These are phyloP conservation scores for Fusarium cyanostomum DNA, from an alignment of 2,329 filamentous ascomycete genomes.

Conservation along the genomic window DNA sequence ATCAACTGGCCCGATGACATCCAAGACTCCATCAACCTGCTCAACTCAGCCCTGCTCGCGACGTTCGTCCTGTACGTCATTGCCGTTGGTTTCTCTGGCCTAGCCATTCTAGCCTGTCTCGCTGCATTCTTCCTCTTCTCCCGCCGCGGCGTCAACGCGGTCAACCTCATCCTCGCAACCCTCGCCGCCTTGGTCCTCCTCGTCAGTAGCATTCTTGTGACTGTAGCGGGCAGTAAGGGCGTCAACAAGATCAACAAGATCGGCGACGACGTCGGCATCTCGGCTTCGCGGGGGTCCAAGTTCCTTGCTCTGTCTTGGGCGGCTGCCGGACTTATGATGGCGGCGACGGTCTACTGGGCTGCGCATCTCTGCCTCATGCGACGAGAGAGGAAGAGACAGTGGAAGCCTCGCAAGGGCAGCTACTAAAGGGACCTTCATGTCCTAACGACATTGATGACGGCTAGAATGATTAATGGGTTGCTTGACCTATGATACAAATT, in stretches of 20 bases:
- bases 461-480: conserved; percentile 26
- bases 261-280: conserved; percentile 57
- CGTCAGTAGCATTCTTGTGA: conserved; percentile 56
- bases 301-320: conserved; percentile 60
- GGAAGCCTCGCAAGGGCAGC: conserved; percentile 43
- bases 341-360: conserved; percentile 54
- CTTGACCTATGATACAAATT: conserved; percentile 9
- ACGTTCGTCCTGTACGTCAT: conserved; percentile 61
- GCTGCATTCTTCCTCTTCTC: conserved; percentile 49
- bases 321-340: conserved; percentile 56
- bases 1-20: conserved; percentile 58
- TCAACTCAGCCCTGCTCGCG: conserved; percentile 59
- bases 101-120: conserved; percentile 54
- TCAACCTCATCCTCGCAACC: conserved; percentile 51
- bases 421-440: conserved; percentile 28
- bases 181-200: conserved; percentile 51
- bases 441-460: conserved; percentile 3
- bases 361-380: conserved; percentile 46
- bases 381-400: conserved; percentile 41
- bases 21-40: conserved; percentile 57
- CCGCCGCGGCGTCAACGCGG: conserved; percentile 39
- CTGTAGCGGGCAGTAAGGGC: conserved; percentile 53
- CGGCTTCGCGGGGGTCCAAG: conserved; percentile 53
- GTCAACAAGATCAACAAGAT: conserved; percentile 54
- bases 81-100: conserved; percentile 53